Evolutionary conservation across 345 rosid genomes (phyloP), one percentile per base, ranked within the genome.

Genomic region (Bruguiera gymnorhiza): DNA sequence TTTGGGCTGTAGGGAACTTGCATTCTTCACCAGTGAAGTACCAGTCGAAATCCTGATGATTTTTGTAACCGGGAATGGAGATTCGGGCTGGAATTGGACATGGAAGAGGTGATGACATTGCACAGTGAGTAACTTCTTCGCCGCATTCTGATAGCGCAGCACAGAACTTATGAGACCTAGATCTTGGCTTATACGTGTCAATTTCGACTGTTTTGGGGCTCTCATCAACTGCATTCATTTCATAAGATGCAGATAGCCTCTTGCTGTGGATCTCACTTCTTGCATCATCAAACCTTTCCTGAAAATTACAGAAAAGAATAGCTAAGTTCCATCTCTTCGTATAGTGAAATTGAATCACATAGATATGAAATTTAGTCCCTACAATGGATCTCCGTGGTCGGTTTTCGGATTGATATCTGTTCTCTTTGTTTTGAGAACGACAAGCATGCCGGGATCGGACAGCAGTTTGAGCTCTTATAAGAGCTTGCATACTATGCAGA

Each of bases 401-500:
- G 8, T 54, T 66, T 31, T 70, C 68, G 3, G 64, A 50, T 23
- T 54, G 68, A 51, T 19, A 67, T 72, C 80, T 69, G 62, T 32
- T 72, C 32, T 67, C 70, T 52, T 57, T 64, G 67, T 61, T 60
- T 13, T 53, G 1, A 0, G 64, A 70, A 19, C 68, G 72, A 31
- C 68, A 64, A 66, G 72, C 79, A 10, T 68, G 75, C 8, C 53
- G 67, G 2, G 79, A 36, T 15, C 68, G 70, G 24, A 46, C 58
- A 60, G 75, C 51, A 27, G 60, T 76, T 60, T 76, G 79, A 66
- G 75, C 79, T 71, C 79, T 70, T 23, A 76, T 53, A 13, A 76
- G 75, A 51, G 72, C 75, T 66, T 76, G 75, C 75, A 76, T 76
- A 55, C 79, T 61, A n/a, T 70, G 79, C 37, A 70, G 75, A 43